These are phyloP conservation scores for Epipyxis sp. DNA, from an alignment of 108 stramenopile species.

Conservation along the genomic window DNA sequence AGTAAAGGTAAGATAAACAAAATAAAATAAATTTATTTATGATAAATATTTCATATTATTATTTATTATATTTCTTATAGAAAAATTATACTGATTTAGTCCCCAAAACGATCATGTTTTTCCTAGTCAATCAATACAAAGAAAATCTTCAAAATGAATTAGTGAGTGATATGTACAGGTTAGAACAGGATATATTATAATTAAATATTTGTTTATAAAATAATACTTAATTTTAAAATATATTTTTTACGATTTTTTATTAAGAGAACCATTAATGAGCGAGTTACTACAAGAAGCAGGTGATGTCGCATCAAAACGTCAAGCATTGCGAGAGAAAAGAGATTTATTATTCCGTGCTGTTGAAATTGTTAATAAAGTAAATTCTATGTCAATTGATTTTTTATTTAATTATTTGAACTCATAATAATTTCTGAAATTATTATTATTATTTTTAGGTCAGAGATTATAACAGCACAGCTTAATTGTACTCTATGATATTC, in stretches of 20 bases:
- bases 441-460: too few species aligned
- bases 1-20: constrained; percentile 56
- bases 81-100: constrained; percentile 96
- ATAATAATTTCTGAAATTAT: too few species aligned
- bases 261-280: constrained; percentile 1
- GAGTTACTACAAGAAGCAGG: constrained; percentile 44
- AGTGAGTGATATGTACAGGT: constrained; percentile 84
- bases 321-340: constrained; percentile 84
- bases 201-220: too few species aligned
- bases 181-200: constrained; percentile 48
- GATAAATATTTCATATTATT: too few species aligned
- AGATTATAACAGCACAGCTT: too few species aligned
- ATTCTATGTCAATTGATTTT: too few species aligned
- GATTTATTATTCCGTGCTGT: constrained; percentile 80
- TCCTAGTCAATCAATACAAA: constrained; percentile 89
- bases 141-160: constrained; percentile 86
- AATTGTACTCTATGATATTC: too few species aligned
- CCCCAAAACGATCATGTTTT: constrained; percentile 98
- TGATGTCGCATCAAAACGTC: constrained; percentile 63
- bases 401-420: too few species aligned
- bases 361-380: constrained; percentile 91
- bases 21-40: too few species aligned
- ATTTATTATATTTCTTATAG: not conserved
- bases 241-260: too few species aligned
- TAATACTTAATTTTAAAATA: too few species aligned